Conservation (phyloP, 768 basidiomycete genomes). For the Lactifluus hygrophoroides region DNA sequence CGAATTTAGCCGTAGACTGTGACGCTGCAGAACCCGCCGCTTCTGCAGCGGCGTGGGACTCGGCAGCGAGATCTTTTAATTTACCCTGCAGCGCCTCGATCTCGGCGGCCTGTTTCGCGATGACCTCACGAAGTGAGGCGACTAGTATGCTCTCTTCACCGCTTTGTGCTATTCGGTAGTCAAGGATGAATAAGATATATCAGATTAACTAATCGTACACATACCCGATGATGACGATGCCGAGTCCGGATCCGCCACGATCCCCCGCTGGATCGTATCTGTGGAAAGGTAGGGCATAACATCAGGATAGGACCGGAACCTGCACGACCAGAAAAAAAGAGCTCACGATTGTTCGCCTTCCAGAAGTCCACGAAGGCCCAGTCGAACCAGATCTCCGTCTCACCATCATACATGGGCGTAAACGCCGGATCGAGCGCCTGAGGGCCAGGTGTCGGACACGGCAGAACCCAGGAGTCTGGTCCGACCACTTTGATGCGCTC, state of each 20-base stretch:
- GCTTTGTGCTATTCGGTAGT: slow-evolving; percentile 42
- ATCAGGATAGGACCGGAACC: background rate
- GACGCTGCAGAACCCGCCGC: background rate
- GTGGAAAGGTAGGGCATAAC: background rate
- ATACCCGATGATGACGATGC: slow-evolving; percentile 51
- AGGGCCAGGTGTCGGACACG: slow-evolving; percentile 34
- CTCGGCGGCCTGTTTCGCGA: slow-evolving; percentile 74
- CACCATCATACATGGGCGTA: slow-evolving; percentile 39
- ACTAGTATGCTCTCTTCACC: slow-evolving; percentile 71
- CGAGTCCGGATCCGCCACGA: slow-evolving; percentile 61
- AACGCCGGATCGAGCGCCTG: slow-evolving; percentile 27
- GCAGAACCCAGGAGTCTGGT: slow-evolving; percentile 71
- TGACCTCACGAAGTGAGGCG: slow-evolving; percentile 72
- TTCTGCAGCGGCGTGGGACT: slow-evolving; percentile 1
- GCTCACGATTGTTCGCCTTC: slow-evolving; percentile 90
- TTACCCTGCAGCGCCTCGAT: slow-evolving; percentile 59
- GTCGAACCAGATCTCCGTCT: slow-evolving; percentile 94
- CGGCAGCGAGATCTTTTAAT: slow-evolving; percentile 37
- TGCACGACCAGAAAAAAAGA: background rate
- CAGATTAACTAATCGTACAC: slow-evolving; percentile 17
- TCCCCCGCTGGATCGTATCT: slow-evolving; percentile 73
- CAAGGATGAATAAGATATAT: background rate
- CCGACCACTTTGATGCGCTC: slow-evolving; percentile 85
- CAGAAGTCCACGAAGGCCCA: slow-evolving; percentile 98
- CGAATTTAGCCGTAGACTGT: background rate